Percentiles rank a stretch among this genome's conserved stretches.
phyloP scores from a whole-genome alignment of 305 asterid genomes.

The Solanum hybrid region DNA sequence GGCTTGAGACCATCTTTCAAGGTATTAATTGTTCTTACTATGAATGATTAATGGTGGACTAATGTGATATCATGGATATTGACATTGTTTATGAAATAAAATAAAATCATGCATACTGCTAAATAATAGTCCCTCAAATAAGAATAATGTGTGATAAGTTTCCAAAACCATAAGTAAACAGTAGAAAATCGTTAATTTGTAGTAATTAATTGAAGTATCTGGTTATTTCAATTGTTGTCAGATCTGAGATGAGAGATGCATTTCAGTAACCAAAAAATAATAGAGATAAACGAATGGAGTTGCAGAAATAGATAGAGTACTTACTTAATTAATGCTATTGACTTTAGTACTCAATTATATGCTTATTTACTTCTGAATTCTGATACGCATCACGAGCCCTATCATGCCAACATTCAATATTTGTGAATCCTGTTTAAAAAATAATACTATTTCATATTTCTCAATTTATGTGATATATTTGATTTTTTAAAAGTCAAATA shows the following conservation, averaged over 20 bases:
- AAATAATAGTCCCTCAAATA: background rate
- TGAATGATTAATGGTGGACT: background rate
- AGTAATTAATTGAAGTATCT: background rate
- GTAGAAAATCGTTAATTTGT: background rate
- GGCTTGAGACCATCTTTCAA: background rate
- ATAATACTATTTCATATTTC: too few species aligned
- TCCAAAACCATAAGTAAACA: background rate
- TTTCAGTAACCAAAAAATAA: background rate
- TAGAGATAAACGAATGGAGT: background rate
- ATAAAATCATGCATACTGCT: background rate
- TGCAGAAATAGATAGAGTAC: background rate
- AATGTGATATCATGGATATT: background rate
- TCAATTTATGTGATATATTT: too few species aligned
- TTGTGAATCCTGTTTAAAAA: background rate
- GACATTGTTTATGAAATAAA: background rate
- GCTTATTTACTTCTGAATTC: background rate
- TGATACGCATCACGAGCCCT: too few species aligned
- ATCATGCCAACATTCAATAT: background rate
- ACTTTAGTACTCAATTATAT: background rate
- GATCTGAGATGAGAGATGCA: background rate
- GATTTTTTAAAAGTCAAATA: too few species aligned
- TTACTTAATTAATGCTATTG: background rate
- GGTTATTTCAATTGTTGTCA: background rate
- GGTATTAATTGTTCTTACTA: background rate
- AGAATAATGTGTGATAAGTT: background rate